Conservation (phyloP, 2,329 filamentous ascomycete species). For the Endocalyx cinctus region DNA sequence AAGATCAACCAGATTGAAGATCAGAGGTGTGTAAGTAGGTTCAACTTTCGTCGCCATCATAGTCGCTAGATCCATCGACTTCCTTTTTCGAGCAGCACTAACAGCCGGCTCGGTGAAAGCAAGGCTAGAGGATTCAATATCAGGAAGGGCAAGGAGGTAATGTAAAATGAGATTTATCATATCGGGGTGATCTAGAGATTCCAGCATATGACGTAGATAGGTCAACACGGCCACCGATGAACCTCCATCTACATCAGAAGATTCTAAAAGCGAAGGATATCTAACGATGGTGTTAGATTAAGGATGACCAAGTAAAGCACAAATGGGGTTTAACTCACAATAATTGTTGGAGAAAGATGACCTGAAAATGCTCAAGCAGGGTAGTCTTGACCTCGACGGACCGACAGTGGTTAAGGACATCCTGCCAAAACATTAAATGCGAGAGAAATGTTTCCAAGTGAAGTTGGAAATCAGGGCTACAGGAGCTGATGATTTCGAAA, state of each 20-base stretch:
- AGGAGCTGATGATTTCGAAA: conserved; percentile 68
- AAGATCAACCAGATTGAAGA: conserved; percentile 92
- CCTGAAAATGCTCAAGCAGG: conserved; percentile 91
- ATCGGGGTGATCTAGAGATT: conserved; percentile 87
- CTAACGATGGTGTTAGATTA: conserved; percentile 47
- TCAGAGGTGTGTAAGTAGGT: conserved; percentile 67
- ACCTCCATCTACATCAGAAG: conserved; percentile 92
- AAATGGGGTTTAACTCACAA: conserved; percentile 57
- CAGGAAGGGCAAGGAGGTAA: conserved; percentile 81
- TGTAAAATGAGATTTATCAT: conserved; percentile 91
- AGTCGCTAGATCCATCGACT: conserved; percentile 81
- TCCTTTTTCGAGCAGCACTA: conserved; percentile 72
- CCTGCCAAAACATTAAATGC: conserved; percentile 95
- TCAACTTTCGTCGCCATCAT: conserved; percentile 74
- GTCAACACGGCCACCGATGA: conserved; percentile 95
- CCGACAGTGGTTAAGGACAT: conserved; percentile 91
- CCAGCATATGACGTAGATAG: conserved; percentile 84
- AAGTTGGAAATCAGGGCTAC: conserved; percentile 71
- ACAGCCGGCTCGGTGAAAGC: conserved; percentile 45
- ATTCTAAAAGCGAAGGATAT: conserved; percentile 93
- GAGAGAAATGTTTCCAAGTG: conserved; percentile 92
- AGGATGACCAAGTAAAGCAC: conserved; percentile 1
- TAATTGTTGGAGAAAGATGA: conserved; percentile 91
- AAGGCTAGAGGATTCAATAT: conserved; percentile 36
- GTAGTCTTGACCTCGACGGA: conserved; percentile 90